Evolutionary conservation across 495 filamentous ascomycete genomes (phyloP), one percentile per base, ranked within the genome.

Genomic region (Aspergillus taichungensis): DNA sequence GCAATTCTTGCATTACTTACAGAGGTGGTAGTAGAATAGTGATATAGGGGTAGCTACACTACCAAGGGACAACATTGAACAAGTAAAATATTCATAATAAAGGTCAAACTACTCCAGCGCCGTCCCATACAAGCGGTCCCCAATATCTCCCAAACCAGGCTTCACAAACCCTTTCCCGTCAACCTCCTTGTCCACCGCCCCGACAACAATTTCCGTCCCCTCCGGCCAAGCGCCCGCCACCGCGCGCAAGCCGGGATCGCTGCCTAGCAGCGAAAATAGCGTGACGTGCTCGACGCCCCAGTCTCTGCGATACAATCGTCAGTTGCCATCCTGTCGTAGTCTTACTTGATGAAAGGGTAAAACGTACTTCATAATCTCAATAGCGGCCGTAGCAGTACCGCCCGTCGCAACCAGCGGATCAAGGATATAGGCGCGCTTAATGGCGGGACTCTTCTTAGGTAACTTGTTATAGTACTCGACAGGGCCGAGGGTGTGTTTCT

Each of bases 381-480:
- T 88, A 10, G 87, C 89, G 1, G 89, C 88, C 9, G 72, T 80
- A 13, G 84, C 81, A 2, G 89, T 95, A 0, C 87, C 87, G 7
- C 89, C 89, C 0, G 89, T 95, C 2, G 89, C 89, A 56, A 95
- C 89, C 43, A 95, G 78, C 6, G 89, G 89, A 64, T 95, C 89
- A 3, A 94, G 72, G 30, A 95, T 68, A 55, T 90, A 80, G 8
- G 87, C 86, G 28, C 53, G 47, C 14, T 55, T 59, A 14, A 64
- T 59, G 13, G 44, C 45, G 6, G 89, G 66, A 27, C 76, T 74
- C 6, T 67, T 69, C n/a, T 56, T 42, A 6, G 89, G 88, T 4
- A 95, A 81, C 63, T 94, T 94, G 66, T 79, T 95, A 73, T 95
- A 95, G 72, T 95, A 95, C 64, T 95, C 89, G 31, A 95, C 88